phyloP scores from a whole-genome alignment of 192 early-diverging fungal genomes.

The Tieghemiomyces parasiticus region DNA sequence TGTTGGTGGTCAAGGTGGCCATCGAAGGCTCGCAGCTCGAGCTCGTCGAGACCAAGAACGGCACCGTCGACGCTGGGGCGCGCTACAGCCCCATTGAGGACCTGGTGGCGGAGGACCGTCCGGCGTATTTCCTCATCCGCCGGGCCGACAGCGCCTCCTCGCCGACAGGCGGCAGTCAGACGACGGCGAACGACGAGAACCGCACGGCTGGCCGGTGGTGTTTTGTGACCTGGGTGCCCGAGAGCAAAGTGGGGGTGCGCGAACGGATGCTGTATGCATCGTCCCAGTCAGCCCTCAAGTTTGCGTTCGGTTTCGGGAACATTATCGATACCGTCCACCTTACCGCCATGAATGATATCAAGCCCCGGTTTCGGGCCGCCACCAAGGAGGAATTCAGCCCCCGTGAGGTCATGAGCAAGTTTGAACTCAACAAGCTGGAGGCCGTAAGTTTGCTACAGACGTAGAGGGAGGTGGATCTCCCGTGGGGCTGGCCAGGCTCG shows the following conservation, averaged over 20 bases:
- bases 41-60: slow-evolving; percentile 21
- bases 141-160: slow-evolving; percentile 6
- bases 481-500: no score
- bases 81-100: slow-evolving; percentile 5
- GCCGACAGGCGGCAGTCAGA: no score
- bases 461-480: no score
- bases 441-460: no score
- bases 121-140: slow-evolving; percentile 25
- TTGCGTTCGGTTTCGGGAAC: slow-evolving; percentile 19
- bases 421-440: slow-evolving; percentile 27
- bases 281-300: slow-evolving; percentile 25
- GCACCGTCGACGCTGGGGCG: slow-evolving; percentile 22
- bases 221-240: slow-evolving; percentile 32
- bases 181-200: no score
- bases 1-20: slow-evolving; percentile 22
- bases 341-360: slow-evolving; percentile 21
- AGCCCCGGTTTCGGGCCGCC: slow-evolving; percentile 6
- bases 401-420: slow-evolving; percentile 26
- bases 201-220: slow-evolving; percentile 17
- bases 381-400: slow-evolving; percentile 15
- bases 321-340: slow-evolving; percentile 24
- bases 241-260: slow-evolving; percentile 24
- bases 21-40: slow-evolving; percentile 25
- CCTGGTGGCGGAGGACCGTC: slow-evolving; percentile 9
- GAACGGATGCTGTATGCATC: slow-evolving; percentile 33